Percentiles rank a stretch among this genome's conserved stretches.
Evolutionary conservation across 768 basidiomycete species (phyloP).

Genomic region (Serendipita sp.): DNA sequence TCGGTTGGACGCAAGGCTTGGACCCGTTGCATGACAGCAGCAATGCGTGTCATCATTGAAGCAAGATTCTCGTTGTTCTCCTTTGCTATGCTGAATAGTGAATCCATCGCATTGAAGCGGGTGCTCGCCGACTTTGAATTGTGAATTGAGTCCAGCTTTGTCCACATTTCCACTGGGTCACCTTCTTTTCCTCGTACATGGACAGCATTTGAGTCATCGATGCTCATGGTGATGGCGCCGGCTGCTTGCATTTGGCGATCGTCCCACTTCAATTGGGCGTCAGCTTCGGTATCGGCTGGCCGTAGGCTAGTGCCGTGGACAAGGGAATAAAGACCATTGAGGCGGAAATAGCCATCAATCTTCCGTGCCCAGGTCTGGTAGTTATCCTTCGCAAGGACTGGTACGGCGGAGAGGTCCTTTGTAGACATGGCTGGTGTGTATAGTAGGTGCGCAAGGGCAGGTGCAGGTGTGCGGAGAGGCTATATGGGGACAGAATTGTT

Average conservation of each 20-base stretch:
- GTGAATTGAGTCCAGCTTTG: conserved; percentile 10
- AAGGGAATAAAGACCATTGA: background rate
- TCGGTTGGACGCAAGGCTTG: conserved; percentile 8
- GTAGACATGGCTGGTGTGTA: background rate
- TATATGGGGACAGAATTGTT: too few relatives aligned
- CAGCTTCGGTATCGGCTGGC: background rate
- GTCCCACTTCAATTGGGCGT: background rate
- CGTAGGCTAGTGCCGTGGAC: background rate
- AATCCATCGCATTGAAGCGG: conserved; percentile 11
- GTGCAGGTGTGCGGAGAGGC: too few relatives aligned
- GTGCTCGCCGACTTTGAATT: conserved; percentile 10
- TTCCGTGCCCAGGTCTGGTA: background rate
- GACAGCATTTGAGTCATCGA: background rate
- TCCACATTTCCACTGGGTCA: conserved; percentile 9
- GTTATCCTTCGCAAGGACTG: background rate
- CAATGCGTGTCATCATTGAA: conserved; percentile 5
- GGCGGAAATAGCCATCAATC: background rate
- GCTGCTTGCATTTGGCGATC: background rate
- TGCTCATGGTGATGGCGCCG: background rate
- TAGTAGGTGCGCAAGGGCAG: too few relatives aligned
- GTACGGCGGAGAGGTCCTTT: background rate
- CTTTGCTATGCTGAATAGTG: conserved; percentile 10
- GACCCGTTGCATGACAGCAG: conserved; percentile 9
- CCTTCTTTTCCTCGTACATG: background rate
- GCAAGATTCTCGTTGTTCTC: conserved; percentile 9